Base-by-base conservation (phyloP, 306 rosid species). In the Quercus rubra region DNA sequence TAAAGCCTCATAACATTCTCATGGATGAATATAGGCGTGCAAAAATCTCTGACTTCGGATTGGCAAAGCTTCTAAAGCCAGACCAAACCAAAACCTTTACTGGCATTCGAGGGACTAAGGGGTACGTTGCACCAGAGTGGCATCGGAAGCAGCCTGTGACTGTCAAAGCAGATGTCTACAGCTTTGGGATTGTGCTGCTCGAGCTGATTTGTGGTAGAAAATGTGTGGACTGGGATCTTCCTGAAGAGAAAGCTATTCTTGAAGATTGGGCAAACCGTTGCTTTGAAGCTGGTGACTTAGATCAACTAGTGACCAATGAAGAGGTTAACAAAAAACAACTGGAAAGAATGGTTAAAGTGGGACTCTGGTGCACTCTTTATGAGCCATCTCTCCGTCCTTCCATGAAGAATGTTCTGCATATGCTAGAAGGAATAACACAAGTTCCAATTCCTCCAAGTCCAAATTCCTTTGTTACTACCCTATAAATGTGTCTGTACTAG, bases 91-190 rank as follows among this genome's bases (percentile, higher is more conserved):
- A 43, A 79, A 49, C 54, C 54, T 49, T 49, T 49, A 11, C 54
- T 49, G 54, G 54, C 54, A 49, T 49, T 49, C 17, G 86, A 79
- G 86, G 86, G 46, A 83, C 83, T 5, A 79, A 55, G 54, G 83
- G 83, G 46, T 78, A 83, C n/a, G 80, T 83, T 31, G 79, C 86
- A 0, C 86, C 83, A 6, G 86, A 83, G 66, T 74, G 86, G 86
- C 78, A 71, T 28, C 67, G 43, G 10, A 77, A 41, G 43, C 68
- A 13, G 20, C 79, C 82, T 0, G 27, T 82, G 2, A 77, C 82
- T 0, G 19, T 57, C n/a, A 82, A 82, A 56, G 82, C 66, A 33
- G 79, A 82, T 66, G 78, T 82, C 18, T 82, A 72, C 30, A 82
- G 82, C 75, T 82, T 69, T 15, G 86, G 86, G 15, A 68, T 83